Evolutionary conservation across 2,329 filamentous ascomycete species (phyloP).

Genomic region (Chaetothyriales sp.): DNA sequence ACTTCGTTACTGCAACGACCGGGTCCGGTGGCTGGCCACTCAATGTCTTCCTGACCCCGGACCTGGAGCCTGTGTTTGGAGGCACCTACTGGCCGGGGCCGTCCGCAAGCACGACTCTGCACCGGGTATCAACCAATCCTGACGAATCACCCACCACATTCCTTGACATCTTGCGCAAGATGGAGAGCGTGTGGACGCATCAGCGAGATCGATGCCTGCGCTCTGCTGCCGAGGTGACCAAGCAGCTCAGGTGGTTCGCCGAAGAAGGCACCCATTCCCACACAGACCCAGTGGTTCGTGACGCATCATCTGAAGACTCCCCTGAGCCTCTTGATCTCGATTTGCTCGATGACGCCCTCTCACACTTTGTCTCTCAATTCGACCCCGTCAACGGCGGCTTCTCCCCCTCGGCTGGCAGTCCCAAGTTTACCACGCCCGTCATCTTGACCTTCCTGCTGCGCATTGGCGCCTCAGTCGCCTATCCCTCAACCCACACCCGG

Average conservation of each 20-base stretch:
- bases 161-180: slow-evolving; percentile 65
- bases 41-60: slow-evolving; percentile 90
- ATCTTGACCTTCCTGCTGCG: slow-evolving; percentile 72
- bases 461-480: slow-evolving; percentile 36
- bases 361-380: slow-evolving; percentile 65
- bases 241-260: slow-evolving; percentile 71
- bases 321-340: slow-evolving; percentile 73
- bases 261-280: slow-evolving; percentile 58
- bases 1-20: slow-evolving; percentile 87
- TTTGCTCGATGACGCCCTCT: slow-evolving; percentile 75
- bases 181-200: slow-evolving; percentile 60
- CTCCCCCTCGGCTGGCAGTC: slow-evolving; percentile 38
- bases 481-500: slow-evolving; percentile 12
- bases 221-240: slow-evolving; percentile 67
- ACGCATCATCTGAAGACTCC: slow-evolving; percentile 25
- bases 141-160: slow-evolving; percentile 56
- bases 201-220: slow-evolving; percentile 70
- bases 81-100: slow-evolving; percentile 92
- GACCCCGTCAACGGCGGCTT: slow-evolving; percentile 71
- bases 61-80: slow-evolving; percentile 85
- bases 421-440: slow-evolving; percentile 80
- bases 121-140: slow-evolving; percentile 20
- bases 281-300: slow-evolving; percentile 13
- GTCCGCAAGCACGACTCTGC: slow-evolving; percentile 35
- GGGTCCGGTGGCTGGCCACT: slow-evolving; percentile 85